Conservation (phyloP, 78 protist species). For the Dictyostelium citrinum region DNA sequence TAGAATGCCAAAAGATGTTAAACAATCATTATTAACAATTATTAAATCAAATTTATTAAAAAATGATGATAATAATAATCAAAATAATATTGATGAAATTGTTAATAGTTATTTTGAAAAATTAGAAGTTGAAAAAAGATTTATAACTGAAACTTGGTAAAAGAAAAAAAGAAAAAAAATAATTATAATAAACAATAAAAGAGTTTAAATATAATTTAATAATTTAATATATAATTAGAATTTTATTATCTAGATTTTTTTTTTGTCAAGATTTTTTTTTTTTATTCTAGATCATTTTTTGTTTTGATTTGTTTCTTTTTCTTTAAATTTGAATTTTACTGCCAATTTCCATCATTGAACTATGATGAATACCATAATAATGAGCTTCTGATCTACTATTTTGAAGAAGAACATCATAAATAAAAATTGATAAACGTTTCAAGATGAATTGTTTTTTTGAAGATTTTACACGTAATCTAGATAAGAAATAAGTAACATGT, state of each 20-base stretch:
- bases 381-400: slow-evolving; percentile 3
- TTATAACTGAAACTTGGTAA: slow-evolving; percentile 78
- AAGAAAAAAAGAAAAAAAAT: not conserved
- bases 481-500: not conserved
- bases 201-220: not conserved
- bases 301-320: not conserved
- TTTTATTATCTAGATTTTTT: too few relatives aligned
- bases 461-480: not conserved
- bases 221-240: not conserved
- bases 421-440: not conserved
- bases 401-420: not conserved
- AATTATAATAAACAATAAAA: not conserved
- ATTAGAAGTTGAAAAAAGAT: slow-evolving; percentile 57
- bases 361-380: not conserved
- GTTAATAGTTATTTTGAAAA: slow-evolving; percentile 39
- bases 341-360: not conserved
- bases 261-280: too few relatives aligned
- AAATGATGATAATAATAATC: not conserved
- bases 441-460: not conserved
- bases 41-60: slow-evolving; percentile 61
- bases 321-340: not conserved
- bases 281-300: too few relatives aligned
- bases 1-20: slow-evolving; percentile 82
- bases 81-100: not conserved
- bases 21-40: slow-evolving; percentile 19